phyloP scores from a whole-genome alignment of 352 stramenopile species.

The Globisporangium spiculum region DNA sequence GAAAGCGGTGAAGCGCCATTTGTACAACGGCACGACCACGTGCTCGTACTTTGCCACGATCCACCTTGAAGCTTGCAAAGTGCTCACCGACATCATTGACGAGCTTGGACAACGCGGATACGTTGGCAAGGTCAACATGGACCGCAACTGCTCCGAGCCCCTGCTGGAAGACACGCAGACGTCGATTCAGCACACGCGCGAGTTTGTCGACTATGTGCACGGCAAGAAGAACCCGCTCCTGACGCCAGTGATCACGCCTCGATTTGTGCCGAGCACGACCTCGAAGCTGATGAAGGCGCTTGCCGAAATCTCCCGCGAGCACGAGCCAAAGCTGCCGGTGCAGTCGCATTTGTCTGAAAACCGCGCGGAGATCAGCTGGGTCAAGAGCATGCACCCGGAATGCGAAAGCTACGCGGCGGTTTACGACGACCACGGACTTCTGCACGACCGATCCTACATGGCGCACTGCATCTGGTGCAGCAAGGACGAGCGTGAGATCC shows the following conservation, averaged over 20 bases:
- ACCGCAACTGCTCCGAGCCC: conserved; percentile 84
- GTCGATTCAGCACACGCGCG: conserved; percentile 80
- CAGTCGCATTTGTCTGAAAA: conserved; percentile 93
- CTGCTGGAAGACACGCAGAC: conserved; percentile 86
- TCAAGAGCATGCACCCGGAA: conserved; percentile 78
- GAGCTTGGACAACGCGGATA: conserved; percentile 87
- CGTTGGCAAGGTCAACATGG: conserved; percentile 96
- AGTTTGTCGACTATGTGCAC: conserved; percentile 88
- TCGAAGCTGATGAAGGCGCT: conserved; percentile 83
- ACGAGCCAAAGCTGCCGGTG: conserved; percentile 73
- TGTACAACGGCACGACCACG: conserved; percentile 91
- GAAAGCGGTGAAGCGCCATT: conserved; percentile 82
- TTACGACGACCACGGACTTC: conserved; percentile 82
- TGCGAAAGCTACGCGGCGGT: conserved; percentile 78
- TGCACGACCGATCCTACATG: conserved; percentile 91
- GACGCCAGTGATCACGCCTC: conserved; percentile 90
- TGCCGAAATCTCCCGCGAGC: conserved; percentile 72
- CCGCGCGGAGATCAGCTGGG: conserved; percentile 85
- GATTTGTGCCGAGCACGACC: conserved; percentile 91
- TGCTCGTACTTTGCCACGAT: conserved; percentile 94
- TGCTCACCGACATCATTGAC: conserved; percentile 86
- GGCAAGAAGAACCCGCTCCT: conserved; percentile 69
- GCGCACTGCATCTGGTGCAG: conserved; percentile 93
- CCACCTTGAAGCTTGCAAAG: conserved; percentile 88
- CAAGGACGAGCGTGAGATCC: conserved; percentile 62